A percentile compares a stretch with the other conserved stretches of the same genome.
phyloP scores from a whole-genome alignment of 441 rosid genomes.

The Jatropha podagrica region DNA sequence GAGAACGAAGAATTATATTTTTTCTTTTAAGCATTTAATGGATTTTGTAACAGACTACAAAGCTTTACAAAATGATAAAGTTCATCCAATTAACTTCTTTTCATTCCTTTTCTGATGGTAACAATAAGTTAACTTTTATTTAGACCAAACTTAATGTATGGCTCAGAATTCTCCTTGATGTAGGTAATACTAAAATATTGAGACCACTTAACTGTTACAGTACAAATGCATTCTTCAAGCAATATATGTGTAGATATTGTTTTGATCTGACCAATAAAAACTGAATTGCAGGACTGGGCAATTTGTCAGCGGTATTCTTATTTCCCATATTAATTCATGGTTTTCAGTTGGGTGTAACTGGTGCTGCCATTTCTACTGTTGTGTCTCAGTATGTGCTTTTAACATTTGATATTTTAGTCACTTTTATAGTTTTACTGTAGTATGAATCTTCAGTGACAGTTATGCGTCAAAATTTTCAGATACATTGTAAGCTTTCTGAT shows the following conservation, averaged over 20 bases:
- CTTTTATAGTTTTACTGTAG: background rate
- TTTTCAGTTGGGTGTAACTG: constrained; percentile 38
- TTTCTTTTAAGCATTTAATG: no score
- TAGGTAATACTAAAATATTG: background rate
- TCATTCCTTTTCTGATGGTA: background rate
- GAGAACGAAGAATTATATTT: background rate
- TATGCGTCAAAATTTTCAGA: constrained; percentile 28
- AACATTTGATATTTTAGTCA: background rate
- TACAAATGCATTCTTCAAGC: background rate
- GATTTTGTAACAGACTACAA: background rate
- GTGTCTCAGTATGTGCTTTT: constrained; percentile 38
- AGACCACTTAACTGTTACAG: background rate
- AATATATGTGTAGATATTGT: background rate
- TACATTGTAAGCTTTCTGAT: constrained; percentile 41
- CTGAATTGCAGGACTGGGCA: constrained; percentile 41
- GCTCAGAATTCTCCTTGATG: background rate
- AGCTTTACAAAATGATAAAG: background rate
- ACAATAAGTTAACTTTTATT: background rate
- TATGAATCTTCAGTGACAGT: background rate
- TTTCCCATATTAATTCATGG: constrained; percentile 40
- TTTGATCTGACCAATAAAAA: constrained; percentile 3
- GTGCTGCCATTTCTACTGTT: constrained; percentile 52
- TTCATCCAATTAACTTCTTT: background rate
- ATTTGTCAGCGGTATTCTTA: constrained; percentile 36
- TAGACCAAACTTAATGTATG: background rate